Percentiles rank a stretch among this genome's conserved stretches.
These are phyloP conservation scores for Draba incana DNA, from an alignment of 345 rosid species.

Conservation along the genomic window DNA sequence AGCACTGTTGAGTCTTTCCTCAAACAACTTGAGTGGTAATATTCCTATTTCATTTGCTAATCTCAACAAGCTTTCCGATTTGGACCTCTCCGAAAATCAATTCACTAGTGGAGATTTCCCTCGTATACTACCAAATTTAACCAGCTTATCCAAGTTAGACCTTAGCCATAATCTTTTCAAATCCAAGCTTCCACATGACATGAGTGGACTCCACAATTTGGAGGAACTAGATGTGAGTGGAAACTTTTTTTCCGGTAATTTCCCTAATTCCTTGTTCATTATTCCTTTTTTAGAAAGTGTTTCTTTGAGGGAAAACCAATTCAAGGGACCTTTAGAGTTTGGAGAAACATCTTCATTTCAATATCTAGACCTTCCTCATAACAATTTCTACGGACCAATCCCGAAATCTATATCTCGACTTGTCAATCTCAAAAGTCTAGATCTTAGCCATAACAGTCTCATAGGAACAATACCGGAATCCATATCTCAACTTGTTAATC, in stretches of 20 bases:
- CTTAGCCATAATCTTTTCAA: background rate
- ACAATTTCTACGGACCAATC: too few species aligned
- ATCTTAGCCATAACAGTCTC: background rate
- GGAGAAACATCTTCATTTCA: background rate
- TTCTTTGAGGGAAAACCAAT: background rate
- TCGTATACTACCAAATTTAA: background rate
- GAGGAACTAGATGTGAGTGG: background rate
- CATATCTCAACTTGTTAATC: too few species aligned
- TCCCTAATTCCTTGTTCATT: background rate
- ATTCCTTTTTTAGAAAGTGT: background rate
- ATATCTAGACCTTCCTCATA: too few species aligned
- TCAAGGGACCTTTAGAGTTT: background rate
- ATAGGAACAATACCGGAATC: too few species aligned
- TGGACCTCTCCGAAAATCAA: background rate
- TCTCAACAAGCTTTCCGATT: background rate
- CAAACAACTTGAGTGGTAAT: background rate
- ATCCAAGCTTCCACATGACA: background rate
- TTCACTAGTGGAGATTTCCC: background rate
- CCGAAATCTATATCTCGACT: background rate
- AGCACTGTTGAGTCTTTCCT: background rate
- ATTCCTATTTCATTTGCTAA: background rate
- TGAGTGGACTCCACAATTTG: constrained; percentile 2
- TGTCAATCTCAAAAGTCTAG: background rate
- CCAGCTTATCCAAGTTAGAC: background rate
- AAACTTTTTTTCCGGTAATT: background rate